Percentiles rank a stretch among this genome's conserved stretches.
These are phyloP conservation scores for Umbellularia californica DNA, from an alignment of 164 flowering plant species.

Conservation along the genomic window DNA sequence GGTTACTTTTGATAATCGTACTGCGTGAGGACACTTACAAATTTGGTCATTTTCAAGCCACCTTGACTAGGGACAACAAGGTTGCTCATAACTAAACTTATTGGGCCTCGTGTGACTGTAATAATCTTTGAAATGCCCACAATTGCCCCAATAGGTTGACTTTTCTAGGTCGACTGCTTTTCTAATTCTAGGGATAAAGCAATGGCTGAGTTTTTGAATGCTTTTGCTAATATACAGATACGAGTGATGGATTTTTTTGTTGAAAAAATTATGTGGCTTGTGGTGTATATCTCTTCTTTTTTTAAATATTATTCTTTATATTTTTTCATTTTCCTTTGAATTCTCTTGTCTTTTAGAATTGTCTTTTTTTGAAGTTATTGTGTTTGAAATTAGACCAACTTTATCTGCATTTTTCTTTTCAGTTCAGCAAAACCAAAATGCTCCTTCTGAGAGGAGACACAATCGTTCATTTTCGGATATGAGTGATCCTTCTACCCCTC, in stretches of 20 bases:
- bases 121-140: too few relatives aligned
- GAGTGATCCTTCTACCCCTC: constrained; percentile 67
- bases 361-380: not conserved
- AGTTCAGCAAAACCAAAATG: constrained; percentile 66
- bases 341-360: not conserved
- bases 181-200: not conserved
- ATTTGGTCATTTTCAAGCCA: too few relatives aligned
- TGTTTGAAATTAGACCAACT: not conserved
- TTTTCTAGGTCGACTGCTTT: too few relatives aligned
- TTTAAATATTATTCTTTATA: not conserved
- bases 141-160: too few relatives aligned
- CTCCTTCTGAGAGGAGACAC: constrained; percentile 50
- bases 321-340: not conserved
- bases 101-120: too few relatives aligned
- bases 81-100: too few relatives aligned
- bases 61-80: too few relatives aligned
- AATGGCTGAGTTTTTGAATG: not conserved
- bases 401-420: constrained; percentile 11
- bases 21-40: too few relatives aligned
- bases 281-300: not conserved
- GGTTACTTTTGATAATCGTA: not conserved
- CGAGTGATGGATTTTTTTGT: not conserved
- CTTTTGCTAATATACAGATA: not conserved
- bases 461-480: constrained; percentile 78
- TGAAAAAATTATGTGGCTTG: not conserved